Evolutionary conservation across 331 rosid species (phyloP), one percentile per base, ranked within the genome.

Genomic region (Arachis monticola): DNA sequence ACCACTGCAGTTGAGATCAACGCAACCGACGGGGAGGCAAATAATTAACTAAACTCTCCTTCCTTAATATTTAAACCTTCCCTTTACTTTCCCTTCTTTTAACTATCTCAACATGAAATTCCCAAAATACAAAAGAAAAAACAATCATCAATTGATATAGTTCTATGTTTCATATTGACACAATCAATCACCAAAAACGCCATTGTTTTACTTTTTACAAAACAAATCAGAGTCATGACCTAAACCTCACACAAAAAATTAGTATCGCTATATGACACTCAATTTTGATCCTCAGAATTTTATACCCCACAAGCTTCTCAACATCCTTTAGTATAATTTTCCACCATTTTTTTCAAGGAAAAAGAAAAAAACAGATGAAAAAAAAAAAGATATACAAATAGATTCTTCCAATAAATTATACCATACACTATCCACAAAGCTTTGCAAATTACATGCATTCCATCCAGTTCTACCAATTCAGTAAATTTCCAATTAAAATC

Each of bases 231-330:
- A 65, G 17, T 65, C 44, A 30, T 44, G 64, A 52, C 64, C 40
- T 40, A 65, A 10, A 65, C 58, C 2, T 75, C 38, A 58, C 79
- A 55, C 9, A 64, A 2, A 61, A 31, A 52, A 62, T 2, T 31
- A 63, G 40, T 35, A 35, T 2, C 12, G 32, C 63, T 45, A 55
- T 2, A 8, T 11, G 32, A 35, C 40, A 35, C 40, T 35, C 40
- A 35, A 3, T 2, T 35, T 35, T 35, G 40, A 35, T 4, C 40
- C 40, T 2, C 40, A 35, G 40, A n/a, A 35, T 35, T 35, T 35
- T 2, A 35, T 35, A 35, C 40, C 40, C 40, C 3, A 35, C 40
- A 35, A 35, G 40, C 5, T 35, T 35, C 40, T 35, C 40, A 35
- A 35, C 40, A 2, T 35, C 40, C 40, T 35, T 35, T 35, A 35